Conservation (phyloP, 202 grass and related monocot species). For the Schoenoplectus tabernaemontani region DNA sequence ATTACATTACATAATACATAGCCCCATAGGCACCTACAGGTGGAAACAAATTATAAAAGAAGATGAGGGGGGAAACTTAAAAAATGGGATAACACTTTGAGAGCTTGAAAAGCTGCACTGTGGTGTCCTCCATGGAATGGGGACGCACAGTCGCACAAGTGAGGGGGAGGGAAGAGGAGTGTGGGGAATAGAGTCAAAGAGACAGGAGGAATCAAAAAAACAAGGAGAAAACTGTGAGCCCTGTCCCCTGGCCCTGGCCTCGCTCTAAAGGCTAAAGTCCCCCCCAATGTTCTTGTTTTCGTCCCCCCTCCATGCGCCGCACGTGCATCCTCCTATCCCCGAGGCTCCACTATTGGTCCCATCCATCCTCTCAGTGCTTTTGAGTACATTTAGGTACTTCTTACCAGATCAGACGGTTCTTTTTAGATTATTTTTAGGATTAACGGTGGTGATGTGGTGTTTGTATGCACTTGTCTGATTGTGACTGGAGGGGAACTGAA, state of each 20-base stretch:
- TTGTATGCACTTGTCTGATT: neutral
- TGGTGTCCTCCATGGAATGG: neutral
- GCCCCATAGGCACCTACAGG: no score
- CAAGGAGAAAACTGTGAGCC: neutral
- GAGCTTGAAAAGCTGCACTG: neutral
- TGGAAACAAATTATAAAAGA: no score
- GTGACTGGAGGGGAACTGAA: neutral
- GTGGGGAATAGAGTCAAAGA: neutral
- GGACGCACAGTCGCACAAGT: neutral
- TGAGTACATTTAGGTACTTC: fast-evolving
- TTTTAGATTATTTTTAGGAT: neutral
- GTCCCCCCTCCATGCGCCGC: neutral
- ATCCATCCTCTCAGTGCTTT: neutral
- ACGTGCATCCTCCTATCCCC: constrained; percentile 4
- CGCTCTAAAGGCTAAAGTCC: neutral
- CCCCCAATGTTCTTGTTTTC: neutral
- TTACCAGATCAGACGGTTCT: neutral
- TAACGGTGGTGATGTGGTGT: neutral
- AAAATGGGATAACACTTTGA: neutral
- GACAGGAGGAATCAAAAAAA: constrained; percentile 16
- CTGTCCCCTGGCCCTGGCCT: neutral
- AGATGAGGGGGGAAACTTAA: neutral
- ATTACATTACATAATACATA: no score
- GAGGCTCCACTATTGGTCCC: neutral
- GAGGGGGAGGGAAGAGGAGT: neutral